Evolutionary conservation across 78 protist genomes (phyloP), one percentile per base, ranked within the genome.

Genomic region (Dictyostelium firmibasis): DNA sequence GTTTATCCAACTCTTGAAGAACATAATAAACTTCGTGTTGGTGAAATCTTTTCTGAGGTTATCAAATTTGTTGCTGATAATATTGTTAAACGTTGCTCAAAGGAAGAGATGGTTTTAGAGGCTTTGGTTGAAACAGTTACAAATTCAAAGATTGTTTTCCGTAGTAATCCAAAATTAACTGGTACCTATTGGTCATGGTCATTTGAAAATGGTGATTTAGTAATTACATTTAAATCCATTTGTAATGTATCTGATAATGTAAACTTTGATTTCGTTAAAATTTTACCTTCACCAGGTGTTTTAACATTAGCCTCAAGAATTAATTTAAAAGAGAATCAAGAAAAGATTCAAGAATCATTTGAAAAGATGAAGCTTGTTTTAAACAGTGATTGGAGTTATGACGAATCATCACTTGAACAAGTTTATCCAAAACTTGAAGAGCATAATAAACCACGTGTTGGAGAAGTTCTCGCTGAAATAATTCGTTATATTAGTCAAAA

Each of bases 201-300:
- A 20, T 86, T 86, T 29, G 76, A 27, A 23, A 20, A 29, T 20
- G 72, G 70, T 36, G 77, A 75, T n/a, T 33, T 86, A 29, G 84
- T 75, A 0, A n/a, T 86, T 53, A 16, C 92, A 70, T 70, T 70
- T 25, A 70, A 31, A 31, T 31, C 43, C 4, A 31, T 70, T 31
- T 38, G 33, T 25, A 78, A 78, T 16, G 20, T 25, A 11, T 18
- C 33, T 1, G 84, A 78, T 43, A 78, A 43, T 78, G 31, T 36
- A 20, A 10, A 44, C 23, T 44, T n/a, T 25, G 67, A 36, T 4
- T 78, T 78, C 29, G 18, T 11, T 11, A 78, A 44, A 44, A 38
- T 36, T 25, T 25, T 70, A 70, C 93, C 84, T 78, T 33, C 85
- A 4, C 85, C 93, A 62, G 93, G 93, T 78, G 85, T 62, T 18